Evolutionary conservation across 108 stramenopile species (phyloP).

Genomic region (Stephanodiscus triporus): DNA sequence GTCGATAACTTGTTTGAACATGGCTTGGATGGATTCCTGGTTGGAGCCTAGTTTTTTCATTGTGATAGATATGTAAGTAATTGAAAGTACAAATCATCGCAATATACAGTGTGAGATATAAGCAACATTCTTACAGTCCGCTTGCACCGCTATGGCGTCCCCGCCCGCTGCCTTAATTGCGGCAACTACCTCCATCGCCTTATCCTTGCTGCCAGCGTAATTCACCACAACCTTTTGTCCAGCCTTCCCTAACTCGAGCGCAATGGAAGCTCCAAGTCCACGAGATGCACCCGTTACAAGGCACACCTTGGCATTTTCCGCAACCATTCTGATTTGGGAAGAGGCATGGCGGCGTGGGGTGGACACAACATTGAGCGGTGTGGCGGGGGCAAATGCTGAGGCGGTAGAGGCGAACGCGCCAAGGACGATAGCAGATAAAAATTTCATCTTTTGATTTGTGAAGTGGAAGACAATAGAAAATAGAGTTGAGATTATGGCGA

Average conservation of each 20-base stretch:
- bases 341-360: conserved; percentile 21
- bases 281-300: conserved; percentile 95
- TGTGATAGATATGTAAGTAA: neutral
- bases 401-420: conserved; percentile 35
- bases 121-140: conserved; percentile 71
- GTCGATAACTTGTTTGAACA: conserved; percentile 80
- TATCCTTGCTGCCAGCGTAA: conserved; percentile 85
- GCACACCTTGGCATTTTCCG: conserved; percentile 83
- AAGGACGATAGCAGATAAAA: conserved; percentile 28
- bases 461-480: too few species aligned
- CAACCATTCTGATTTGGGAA: conserved; percentile 72
- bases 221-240: conserved; percentile 96
- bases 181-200: conserved; percentile 83
- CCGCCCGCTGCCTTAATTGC: conserved; percentile 82
- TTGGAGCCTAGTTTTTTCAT: conserved; percentile 54
- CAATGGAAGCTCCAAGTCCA: conserved; percentile 93
- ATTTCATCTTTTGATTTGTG: conserved; percentile 38
- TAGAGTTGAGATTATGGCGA: neutral
- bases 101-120: neutral
- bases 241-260: conserved; percentile 81
- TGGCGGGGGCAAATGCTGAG: conserved; percentile 42
- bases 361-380: conserved; percentile 29
- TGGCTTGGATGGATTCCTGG: conserved; percentile 74
- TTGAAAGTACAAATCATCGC: conserved; percentile 6
- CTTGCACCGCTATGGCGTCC: conserved; percentile 86